Evolutionary conservation across 1,139 yeast genomes (phyloP).

Genomic region (Taiozyma sp.): DNA sequence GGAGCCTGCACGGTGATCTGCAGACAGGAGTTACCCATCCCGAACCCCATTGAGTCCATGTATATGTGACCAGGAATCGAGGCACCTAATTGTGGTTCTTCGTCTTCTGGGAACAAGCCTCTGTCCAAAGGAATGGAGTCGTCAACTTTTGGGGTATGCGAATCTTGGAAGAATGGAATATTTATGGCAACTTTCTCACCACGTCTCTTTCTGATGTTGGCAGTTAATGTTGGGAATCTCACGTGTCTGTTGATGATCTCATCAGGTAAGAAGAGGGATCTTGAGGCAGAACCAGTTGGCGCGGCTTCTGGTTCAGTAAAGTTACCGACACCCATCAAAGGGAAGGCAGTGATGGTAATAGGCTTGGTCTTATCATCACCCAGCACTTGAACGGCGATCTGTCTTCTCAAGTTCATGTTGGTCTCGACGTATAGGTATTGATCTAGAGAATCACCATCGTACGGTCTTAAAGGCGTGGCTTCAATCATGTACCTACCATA

Average conservation of each 20-base stretch:
- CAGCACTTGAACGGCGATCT: slow-evolving; percentile 39
- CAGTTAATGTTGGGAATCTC: slow-evolving; percentile 92
- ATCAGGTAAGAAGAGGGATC: slow-evolving; percentile 88
- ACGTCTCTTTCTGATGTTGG: slow-evolving; percentile 84
- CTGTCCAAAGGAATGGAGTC: slow-evolving; percentile 56
- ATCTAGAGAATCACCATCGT: slow-evolving; percentile 50
- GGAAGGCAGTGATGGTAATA: slow-evolving; percentile 77
- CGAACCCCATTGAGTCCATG: slow-evolving; percentile 99
- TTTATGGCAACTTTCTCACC: slow-evolving; percentile 90
- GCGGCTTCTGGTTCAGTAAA: slow-evolving; percentile 71
- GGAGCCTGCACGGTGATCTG: slow-evolving; percentile 93
- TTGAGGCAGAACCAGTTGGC: slow-evolving; percentile 73
- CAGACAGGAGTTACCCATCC: slow-evolving; percentile 96
- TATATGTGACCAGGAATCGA: slow-evolving; percentile 81
- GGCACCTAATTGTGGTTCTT: slow-evolving; percentile 67
- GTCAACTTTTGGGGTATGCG: slow-evolving; percentile 61
- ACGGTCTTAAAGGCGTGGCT: slow-evolving; percentile 87
- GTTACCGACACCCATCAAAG: slow-evolving; percentile 74
- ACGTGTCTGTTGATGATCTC: slow-evolving; percentile 93
- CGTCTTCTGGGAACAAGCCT: slow-evolving; percentile 64
- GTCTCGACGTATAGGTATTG: slow-evolving; percentile 69
- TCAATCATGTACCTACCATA: slow-evolving; percentile 96
- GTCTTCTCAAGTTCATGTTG: slow-evolving; percentile 73
- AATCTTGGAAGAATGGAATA: slow-evolving; percentile 80
- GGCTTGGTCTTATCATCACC: slow-evolving; percentile 46